Evolutionary conservation across 805 yeast species (phyloP).

Genomic region (Kuraishia hungarica): DNA sequence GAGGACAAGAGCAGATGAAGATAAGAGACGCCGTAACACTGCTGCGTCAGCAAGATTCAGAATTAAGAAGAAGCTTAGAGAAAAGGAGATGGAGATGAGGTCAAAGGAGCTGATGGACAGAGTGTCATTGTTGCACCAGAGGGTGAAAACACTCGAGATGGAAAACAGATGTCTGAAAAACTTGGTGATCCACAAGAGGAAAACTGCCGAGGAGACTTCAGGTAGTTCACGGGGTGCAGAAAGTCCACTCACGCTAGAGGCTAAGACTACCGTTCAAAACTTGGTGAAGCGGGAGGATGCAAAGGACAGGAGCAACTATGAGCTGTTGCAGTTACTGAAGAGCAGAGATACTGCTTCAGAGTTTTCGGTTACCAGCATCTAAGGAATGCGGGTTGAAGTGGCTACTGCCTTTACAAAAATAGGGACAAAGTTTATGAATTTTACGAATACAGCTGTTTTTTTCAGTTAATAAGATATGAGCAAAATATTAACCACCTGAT

Average conservation of each 20-base stretch:
- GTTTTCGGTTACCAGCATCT: slow-evolving; percentile 2
- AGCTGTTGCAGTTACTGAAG: slow-evolving; percentile 4
- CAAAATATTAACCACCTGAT: too few species aligned
- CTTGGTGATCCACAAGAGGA: slow-evolving; percentile 39
- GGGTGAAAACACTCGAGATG: slow-evolving; percentile 47
- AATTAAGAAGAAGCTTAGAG: slow-evolving; percentile 83
- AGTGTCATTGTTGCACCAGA: slow-evolving; percentile 34
- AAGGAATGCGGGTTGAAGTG: not conserved
- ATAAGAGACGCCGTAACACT: slow-evolving; percentile 79
- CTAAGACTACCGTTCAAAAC: not conserved
- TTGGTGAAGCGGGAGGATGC: not conserved
- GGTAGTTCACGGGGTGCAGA: not conserved
- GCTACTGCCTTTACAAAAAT: not conserved
- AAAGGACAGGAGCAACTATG: slow-evolving; percentile 4
- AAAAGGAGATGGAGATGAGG: slow-evolving; percentile 80
- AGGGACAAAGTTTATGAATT: not conserved
- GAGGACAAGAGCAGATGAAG: slow-evolving; percentile 14
- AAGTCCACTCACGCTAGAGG: not conserved
- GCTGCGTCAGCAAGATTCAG: slow-evolving; percentile 94
- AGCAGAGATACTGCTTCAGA: slow-evolving; percentile 2
- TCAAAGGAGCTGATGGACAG: slow-evolving; percentile 50
- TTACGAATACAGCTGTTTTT: not conserved
- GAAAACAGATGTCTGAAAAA: slow-evolving; percentile 52
- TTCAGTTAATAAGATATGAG: too few species aligned
- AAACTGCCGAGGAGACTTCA: not conserved